Evolutionary conservation across 371 early-diverging fungal genomes (phyloP).

Genomic region (Zychaea mexicana): DNA sequence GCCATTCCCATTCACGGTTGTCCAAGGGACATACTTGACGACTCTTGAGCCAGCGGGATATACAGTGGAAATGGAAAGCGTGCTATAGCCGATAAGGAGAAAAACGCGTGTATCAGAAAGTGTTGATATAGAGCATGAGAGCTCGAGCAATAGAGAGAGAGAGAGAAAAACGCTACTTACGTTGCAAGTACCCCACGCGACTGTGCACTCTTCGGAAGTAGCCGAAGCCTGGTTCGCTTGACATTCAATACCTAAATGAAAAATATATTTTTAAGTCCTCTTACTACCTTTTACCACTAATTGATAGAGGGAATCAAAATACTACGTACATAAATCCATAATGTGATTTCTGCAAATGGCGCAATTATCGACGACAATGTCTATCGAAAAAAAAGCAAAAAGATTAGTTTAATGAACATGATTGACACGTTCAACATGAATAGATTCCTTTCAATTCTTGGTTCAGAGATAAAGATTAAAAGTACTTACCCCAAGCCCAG

Average conservation of each 20-base stretch:
- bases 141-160: too few relatives aligned
- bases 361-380: slow-evolving; percentile 99
- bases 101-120: not conserved
- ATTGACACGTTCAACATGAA: not conserved
- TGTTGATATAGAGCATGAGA: slow-evolving; percentile 2
- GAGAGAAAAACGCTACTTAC: slow-evolving; percentile 57
- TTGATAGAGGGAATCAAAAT: not conserved
- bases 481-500: slow-evolving; percentile 93
- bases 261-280: not conserved
- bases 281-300: not conserved
- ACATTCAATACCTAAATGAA: slow-evolving; percentile 85
- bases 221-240: slow-evolving; percentile 97
- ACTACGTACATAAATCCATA: slow-evolving; percentile 97
- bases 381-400: slow-evolving; percentile 53
- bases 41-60: slow-evolving; percentile 98
- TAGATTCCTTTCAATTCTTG: too few relatives aligned
- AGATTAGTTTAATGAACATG: slow-evolving; percentile 30
- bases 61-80: slow-evolving; percentile 99
- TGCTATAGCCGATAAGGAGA: slow-evolving; percentile 61
- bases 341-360: slow-evolving; percentile 99
- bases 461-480: not conserved
- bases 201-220: slow-evolving; percentile 93
- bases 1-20: slow-evolving; percentile 99
- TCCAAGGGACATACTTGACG: slow-evolving; percentile 99
- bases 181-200: slow-evolving; percentile 99